These are phyloP conservation scores for Hyphopichia pseudoburtonii DNA, from an alignment of 1,139 yeast genomes.

Conservation along the genomic window DNA sequence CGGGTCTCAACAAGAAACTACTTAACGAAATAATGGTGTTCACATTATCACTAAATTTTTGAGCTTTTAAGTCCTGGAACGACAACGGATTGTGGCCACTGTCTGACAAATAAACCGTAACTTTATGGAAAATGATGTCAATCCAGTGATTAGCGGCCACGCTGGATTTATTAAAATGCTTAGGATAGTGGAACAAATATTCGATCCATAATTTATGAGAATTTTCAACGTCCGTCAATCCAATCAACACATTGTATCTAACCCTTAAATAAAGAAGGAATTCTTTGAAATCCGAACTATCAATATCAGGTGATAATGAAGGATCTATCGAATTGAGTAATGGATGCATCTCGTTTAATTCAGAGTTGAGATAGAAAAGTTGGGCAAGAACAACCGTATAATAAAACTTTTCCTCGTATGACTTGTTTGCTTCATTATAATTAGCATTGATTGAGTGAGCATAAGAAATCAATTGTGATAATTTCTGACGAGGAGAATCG, in stretches of 20 bases:
- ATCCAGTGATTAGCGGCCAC: conserved; percentile 43
- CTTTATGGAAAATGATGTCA: conserved; percentile 28
- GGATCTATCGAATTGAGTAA: conserved; percentile 14
- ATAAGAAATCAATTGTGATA: conserved; percentile 30
- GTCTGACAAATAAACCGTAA: conserved; percentile 23
- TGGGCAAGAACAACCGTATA: conserved; percentile 36
- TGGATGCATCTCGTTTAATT: conserved; percentile 20
- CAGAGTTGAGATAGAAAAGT: conserved; percentile 32
- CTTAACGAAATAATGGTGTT: conserved; percentile 28
- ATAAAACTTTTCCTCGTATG: conserved; percentile 34
- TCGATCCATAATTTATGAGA: conserved; percentile 31
- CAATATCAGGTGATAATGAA: neutral
- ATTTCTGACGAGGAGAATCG: conserved; percentile 21
- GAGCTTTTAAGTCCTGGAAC: conserved; percentile 21
- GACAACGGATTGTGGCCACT: conserved; percentile 20
- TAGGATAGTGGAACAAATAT: conserved; percentile 25
- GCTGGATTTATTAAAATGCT: conserved; percentile 33
- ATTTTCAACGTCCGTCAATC: conserved; percentile 22
- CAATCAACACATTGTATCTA: conserved; percentile 36
- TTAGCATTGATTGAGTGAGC: conserved; percentile 29
- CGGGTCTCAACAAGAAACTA: conserved; percentile 29
- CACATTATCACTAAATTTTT: conserved; percentile 27
- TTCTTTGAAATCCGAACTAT: neutral
- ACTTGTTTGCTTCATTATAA: conserved; percentile 24
- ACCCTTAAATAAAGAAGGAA: conserved; percentile 26